Evolutionary conservation across 305 asterid species (phyloP).

Genomic region (Fraxinus nigra): DNA sequence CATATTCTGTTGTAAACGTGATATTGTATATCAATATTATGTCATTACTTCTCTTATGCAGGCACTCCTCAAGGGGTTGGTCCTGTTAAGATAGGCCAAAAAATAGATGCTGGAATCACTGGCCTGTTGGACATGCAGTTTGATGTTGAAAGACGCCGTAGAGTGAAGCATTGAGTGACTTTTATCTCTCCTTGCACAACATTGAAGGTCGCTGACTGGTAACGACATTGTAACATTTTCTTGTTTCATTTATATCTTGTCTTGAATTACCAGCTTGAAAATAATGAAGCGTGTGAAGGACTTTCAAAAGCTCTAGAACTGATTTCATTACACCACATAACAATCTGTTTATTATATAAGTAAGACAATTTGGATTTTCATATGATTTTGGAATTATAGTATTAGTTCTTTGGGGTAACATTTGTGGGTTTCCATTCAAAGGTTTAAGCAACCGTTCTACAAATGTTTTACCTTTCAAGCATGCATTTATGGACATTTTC

Average conservation of each 20-base stretch:
- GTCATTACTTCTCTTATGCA: constrained; percentile 29
- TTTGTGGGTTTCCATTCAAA: background rate
- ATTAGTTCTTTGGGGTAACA: background rate
- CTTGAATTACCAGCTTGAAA: background rate
- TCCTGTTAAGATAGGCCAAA: constrained; percentile 80
- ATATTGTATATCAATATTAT: background rate
- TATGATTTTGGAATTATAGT: background rate
- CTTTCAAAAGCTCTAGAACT: background rate
- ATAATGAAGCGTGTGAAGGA: background rate
- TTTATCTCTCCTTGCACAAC: background rate
- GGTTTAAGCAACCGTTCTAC: background rate
- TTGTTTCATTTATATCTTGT: background rate
- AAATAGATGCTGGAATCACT: constrained; percentile 83
- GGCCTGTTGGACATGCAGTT: constrained; percentile 70
- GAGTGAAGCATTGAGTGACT: constrained; percentile 26
- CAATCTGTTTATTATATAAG: background rate
- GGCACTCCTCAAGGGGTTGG: constrained; percentile 94
- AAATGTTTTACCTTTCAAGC: background rate
- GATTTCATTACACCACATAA: background rate
- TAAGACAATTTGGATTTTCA: background rate
- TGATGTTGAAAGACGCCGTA: constrained; percentile 59
- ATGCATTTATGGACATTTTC: background rate
- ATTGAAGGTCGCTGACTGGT: background rate
- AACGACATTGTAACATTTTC: background rate
- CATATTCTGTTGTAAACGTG: background rate